These are phyloP conservation scores for Oryza officinalis DNA, from an alignment of 176 grass and related monocot species.

Conservation along the genomic window DNA sequence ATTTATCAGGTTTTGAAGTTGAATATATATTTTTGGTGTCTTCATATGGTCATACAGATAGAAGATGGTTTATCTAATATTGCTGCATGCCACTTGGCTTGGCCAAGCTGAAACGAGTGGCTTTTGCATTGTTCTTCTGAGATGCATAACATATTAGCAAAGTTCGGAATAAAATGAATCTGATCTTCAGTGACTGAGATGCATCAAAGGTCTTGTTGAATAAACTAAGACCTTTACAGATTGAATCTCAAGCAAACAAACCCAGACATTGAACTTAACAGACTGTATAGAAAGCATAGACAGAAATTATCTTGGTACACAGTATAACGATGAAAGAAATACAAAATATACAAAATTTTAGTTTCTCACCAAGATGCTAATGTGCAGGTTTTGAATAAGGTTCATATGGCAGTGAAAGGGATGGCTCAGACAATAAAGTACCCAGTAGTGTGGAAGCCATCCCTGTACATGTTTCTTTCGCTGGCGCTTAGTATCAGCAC, in stretches of 20 bases:
- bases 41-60: background rate
- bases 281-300: background rate
- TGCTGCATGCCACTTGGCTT: background rate
- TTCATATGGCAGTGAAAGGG: conserved; percentile 51
- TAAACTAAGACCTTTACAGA: background rate
- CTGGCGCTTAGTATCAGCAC: conserved; percentile 89
- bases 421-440: conserved; percentile 73
- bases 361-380: conserved; percentile 26
- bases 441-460: conserved; percentile 84
- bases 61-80: background rate
- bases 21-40: background rate
- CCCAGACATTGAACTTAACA: background rate
- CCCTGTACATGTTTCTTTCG: conserved; percentile 82
- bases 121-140: background rate
- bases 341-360: background rate
- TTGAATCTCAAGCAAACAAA: conserved; percentile 14
- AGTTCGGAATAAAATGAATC: conserved; percentile 23
- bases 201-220: background rate
- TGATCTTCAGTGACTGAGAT: conserved; percentile 22
- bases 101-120: background rate
- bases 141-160: conserved; percentile 13
- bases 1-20: background rate
- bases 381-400: conserved; percentile 63
- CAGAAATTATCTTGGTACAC: background rate
- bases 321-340: conserved; percentile 8